These are phyloP conservation scores for Phytophthora cryptogea DNA, from an alignment of 352 stramenopile genomes.

Conservation along the genomic window DNA sequence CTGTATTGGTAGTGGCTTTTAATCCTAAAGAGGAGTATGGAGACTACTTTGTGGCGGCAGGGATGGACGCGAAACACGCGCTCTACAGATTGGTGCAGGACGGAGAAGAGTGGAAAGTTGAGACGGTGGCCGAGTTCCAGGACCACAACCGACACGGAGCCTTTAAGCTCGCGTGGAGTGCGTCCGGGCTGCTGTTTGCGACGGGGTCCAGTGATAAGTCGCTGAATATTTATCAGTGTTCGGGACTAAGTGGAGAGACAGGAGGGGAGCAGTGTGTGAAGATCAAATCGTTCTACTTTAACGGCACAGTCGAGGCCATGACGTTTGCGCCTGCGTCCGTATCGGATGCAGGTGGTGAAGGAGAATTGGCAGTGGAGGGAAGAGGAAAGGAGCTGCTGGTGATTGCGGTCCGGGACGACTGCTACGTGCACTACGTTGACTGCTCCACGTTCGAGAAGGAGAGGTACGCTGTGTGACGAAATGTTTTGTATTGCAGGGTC, in stretches of 20 bases:
- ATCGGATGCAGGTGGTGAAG: not conserved
- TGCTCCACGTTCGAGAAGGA: constrained; percentile 82
- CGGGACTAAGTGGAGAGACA: constrained; percentile 15
- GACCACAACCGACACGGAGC: constrained; percentile 75
- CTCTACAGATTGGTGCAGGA: constrained; percentile 52
- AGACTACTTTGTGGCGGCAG: constrained; percentile 62
- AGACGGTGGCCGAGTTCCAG: constrained; percentile 54
- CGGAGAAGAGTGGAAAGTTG: constrained; percentile 43
- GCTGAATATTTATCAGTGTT: constrained; percentile 68
- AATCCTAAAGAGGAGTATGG: constrained; percentile 47
- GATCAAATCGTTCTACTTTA: constrained; percentile 88
- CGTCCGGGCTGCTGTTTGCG: constrained; percentile 57
- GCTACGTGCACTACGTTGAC: constrained; percentile 86
- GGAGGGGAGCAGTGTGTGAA: constrained; percentile 46
- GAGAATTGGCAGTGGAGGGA: not conserved
- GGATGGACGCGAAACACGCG: constrained; percentile 76
- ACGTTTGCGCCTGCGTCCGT: constrained; percentile 49
- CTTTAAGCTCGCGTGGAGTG: constrained; percentile 72
- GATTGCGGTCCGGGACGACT: constrained; percentile 78
- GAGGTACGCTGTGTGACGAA: constrained; percentile 36
- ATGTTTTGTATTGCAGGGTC: not conserved
- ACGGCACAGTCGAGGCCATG: constrained; percentile 73
- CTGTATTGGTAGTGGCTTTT: constrained; percentile 67
- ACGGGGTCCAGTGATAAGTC: constrained; percentile 80
- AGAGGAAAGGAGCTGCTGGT: constrained; percentile 49